Percentiles rank a stretch among this genome's conserved stretches.
Conservation (phyloP, 352 stramenopile species). For the Phytophthora nicotianae region DNA sequence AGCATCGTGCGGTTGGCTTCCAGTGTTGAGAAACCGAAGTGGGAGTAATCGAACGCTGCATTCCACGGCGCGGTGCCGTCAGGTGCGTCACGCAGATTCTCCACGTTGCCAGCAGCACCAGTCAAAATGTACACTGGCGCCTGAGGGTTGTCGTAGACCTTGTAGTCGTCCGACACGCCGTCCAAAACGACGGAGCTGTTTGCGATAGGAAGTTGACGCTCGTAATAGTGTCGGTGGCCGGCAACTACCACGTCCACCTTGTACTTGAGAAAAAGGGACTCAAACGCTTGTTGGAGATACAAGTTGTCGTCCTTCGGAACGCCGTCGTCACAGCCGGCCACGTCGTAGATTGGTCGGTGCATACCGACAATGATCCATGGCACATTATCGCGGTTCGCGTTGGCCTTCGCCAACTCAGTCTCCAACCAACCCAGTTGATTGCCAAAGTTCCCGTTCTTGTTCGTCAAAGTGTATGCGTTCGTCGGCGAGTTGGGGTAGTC, state of each 20-base stretch:
- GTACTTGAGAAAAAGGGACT: constrained; percentile 59
- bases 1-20: constrained; percentile 32
- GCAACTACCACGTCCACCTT: constrained; percentile 50
- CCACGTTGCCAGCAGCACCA: constrained; percentile 34
- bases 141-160: constrained; percentile 45
- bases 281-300: constrained; percentile 46
- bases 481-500: constrained; percentile 40
- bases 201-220: constrained; percentile 45
- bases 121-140: constrained; percentile 53
- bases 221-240: constrained; percentile 54
- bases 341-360: constrained; percentile 54
- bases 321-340: constrained; percentile 11
- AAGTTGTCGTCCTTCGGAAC: constrained; percentile 14
- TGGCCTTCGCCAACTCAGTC: constrained; percentile 38
- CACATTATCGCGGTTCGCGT: constrained; percentile 41
- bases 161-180: constrained; percentile 43
- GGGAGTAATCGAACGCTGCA: constrained; percentile 25
- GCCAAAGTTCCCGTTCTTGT: constrained; percentile 40
- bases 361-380: constrained; percentile 59
- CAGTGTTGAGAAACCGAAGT: constrained; percentile 41
- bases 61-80: constrained; percentile 30
- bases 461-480: constrained; percentile 37
- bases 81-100: constrained; percentile 28
- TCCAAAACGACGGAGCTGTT: constrained; percentile 35
- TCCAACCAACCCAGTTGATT: constrained; percentile 57